Conservation (phyloP, 2,329 filamentous ascomycete species). For the Paraphoma chrysanthemicola region DNA sequence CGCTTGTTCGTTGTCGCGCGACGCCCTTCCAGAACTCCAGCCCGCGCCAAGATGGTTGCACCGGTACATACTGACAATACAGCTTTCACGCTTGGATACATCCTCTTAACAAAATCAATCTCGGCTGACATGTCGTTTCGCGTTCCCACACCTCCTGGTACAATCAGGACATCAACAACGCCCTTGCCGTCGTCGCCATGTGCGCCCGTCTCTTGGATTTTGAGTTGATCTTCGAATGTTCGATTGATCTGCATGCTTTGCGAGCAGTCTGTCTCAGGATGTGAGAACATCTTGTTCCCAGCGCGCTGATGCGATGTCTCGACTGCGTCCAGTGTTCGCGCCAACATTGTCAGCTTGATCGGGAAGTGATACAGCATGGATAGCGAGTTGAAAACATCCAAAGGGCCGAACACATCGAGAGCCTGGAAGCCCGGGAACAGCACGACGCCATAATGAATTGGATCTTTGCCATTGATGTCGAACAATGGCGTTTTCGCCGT, state of each 20-base stretch:
- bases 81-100: conserved; percentile 59
- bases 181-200: conserved; percentile 7
- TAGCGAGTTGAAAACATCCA: conserved; percentile 52
- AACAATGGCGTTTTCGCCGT: conserved; percentile 10
- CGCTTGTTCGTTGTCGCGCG: conserved; percentile 71
- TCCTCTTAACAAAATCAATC: conserved; percentile 55
- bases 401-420: conserved; percentile 51
- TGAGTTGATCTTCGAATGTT: conserved; percentile 22
- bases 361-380: conserved; percentile 30
- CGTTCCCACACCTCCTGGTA: conserved; percentile 68
- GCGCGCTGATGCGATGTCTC: conserved; percentile 23
- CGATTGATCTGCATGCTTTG: conserved; percentile 23
- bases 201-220: conserved; percentile 13
- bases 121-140: conserved; percentile 39
- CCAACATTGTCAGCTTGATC: conserved; percentile 37
- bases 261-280: conserved; percentile 24
- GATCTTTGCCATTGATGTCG: conserved; percentile 13
- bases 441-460: conserved; percentile 29
- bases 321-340: conserved; percentile 30
- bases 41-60: conserved; percentile 60
- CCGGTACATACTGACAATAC: conserved; percentile 72
- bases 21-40: conserved; percentile 65
- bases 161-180: conserved; percentile 63
- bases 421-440: conserved; percentile 33
- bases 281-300: conserved; percentile 21